phyloP scores from a whole-genome alignment of 306 rosid genomes.

The Dalbergia cochinchinensis region DNA sequence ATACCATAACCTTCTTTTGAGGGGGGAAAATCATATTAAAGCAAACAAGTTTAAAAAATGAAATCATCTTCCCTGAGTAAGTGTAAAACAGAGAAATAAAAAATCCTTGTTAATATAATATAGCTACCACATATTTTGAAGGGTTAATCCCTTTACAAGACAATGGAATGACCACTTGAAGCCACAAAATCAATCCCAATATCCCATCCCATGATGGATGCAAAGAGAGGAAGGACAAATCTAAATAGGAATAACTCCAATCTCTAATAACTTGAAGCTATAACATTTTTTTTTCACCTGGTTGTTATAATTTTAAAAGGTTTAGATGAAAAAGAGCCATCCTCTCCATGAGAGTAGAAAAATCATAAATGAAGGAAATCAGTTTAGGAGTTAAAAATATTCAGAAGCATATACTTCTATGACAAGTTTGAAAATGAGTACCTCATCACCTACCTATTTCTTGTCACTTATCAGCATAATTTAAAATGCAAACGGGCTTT shows the following conservation, averaged over 20 bases:
- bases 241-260: conserved; percentile 6
- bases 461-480: too few species aligned
- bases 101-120: background rate
- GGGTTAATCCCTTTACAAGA: background rate
- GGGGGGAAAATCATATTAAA: too few species aligned
- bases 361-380: background rate
- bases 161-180: background rate
- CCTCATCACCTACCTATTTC: too few species aligned
- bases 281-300: background rate
- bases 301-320: conserved; percentile 7
- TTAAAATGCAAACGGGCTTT: too few species aligned
- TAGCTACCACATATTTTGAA: background rate
- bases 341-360: background rate
- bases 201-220: background rate
- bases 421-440: background rate
- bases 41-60: too few species aligned
- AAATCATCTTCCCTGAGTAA: background rate
- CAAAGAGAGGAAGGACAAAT: conserved; percentile 1
- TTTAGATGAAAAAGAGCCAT: background rate
- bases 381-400: background rate
- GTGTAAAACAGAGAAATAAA: background rate
- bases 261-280: background rate
- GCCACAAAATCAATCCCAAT: background rate
- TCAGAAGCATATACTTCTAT: background rate
- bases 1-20: too few species aligned